phyloP scores from a whole-genome alignment of 2,329 filamentous ascomycete species.

The Cercospora sesami region DNA sequence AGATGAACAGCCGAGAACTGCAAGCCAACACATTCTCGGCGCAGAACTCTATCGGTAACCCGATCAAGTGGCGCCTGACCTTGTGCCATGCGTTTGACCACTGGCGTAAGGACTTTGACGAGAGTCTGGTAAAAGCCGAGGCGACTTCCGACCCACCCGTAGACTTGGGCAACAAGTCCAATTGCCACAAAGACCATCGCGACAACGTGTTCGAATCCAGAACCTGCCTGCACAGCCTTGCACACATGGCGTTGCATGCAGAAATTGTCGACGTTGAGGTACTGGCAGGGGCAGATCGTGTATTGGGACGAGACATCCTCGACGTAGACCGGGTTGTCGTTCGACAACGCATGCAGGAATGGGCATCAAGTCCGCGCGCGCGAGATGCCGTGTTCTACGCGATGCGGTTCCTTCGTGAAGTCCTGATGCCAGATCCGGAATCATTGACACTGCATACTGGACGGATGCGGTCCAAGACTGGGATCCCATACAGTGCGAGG shows the following conservation, averaged over 20 bases:
- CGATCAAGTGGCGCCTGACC: slow-evolving; percentile 86
- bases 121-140: slow-evolving; percentile 61
- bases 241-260: slow-evolving; percentile 97
- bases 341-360: slow-evolving; percentile 82
- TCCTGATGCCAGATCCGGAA: slow-evolving; percentile 61
- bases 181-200: slow-evolving; percentile 47
- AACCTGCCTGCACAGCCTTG: slow-evolving; percentile 86
- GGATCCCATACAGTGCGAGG: slow-evolving; percentile 69
- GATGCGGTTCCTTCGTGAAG: slow-evolving; percentile 81
- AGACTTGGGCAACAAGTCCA: slow-evolving; percentile 34
- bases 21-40: slow-evolving; percentile 87
- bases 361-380: slow-evolving; percentile 84
- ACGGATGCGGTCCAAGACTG: slow-evolving; percentile 37
- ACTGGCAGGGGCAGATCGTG: slow-evolving; percentile 80
- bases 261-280: slow-evolving; percentile 98
- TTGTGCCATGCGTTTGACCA: slow-evolving; percentile 86
- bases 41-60: slow-evolving; percentile 74
- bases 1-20: slow-evolving; percentile 94
- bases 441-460: slow-evolving; percentile 2
- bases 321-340: slow-evolving; percentile 77
- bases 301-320: slow-evolving; percentile 83
- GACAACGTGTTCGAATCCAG: slow-evolving; percentile 82
- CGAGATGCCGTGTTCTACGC: slow-evolving; percentile 92
- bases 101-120: slow-evolving; percentile 91
- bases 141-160: slow-evolving; percentile 43